Base-by-base conservation (phyloP, 2,329 filamentous ascomycete genomes). In the Hypoxylon sp. region DNA sequence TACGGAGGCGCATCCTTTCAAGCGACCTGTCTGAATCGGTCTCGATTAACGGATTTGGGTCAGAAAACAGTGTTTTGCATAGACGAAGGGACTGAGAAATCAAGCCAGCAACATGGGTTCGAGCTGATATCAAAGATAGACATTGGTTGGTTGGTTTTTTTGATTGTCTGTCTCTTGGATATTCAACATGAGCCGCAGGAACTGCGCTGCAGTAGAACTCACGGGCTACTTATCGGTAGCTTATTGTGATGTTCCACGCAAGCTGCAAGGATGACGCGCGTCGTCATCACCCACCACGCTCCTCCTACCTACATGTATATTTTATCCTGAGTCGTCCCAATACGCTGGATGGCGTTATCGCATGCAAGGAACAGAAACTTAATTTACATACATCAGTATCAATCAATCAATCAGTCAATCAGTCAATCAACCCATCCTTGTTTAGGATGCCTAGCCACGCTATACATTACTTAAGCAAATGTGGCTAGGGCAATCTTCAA, bases 1-100 rank as follows among this genome's bases (percentile, higher is more conserved):
- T 63, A 82, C 80, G 8, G 80, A 82, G 65, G 80, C 80, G 13
- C 75, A 77, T 59, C 74, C 75, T 8, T 77, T 77, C 59, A 76
- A 70, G 56, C 68, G 75, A 39, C 75, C 75, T 47, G 68, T 68
- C 29, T 73, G 62, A 72, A 51, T 17, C 53, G 32, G 15, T 17
- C 10, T 52, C 62, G 21, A 19, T 39, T 50, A 50, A 39, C 56
- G 32, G 15, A 32, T 17, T 21, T 31, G 15, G 29, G 35, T 11
- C 29, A 39, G n/a, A 56, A 24, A 52, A 11, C 17, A 27, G 1
- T 27, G n/a, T 62, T 68, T 62, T 57, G 27, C 51, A 70, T 68
- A 68, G 54, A 55, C 42, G 39, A 57, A 21, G 52, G n/a, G 35
- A 19, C 6, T 6, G 19, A 21, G 17, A 31, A 2, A 52, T 13